Base-by-base conservation (phyloP, 176 grass and related monocot genomes). In the Poa annua region DNA sequence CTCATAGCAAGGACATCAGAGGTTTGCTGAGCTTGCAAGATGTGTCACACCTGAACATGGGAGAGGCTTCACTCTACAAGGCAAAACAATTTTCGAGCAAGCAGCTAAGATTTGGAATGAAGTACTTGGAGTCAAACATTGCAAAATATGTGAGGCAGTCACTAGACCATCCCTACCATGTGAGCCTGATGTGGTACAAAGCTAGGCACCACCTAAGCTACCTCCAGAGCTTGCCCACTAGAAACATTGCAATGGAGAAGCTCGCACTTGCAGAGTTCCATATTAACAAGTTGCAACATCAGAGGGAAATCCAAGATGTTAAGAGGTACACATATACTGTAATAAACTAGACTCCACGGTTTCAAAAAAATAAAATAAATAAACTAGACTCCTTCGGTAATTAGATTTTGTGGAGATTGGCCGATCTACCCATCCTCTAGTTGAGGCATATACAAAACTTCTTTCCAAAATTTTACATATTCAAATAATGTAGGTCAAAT, bases 11-110 rank as follows among this genome's bases (percentile, higher is more conserved):
- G 17, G 42, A 97, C 22, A 59, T 93, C 16, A 63, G 71, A 52
- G 91, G 91, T 3, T n/a, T 97, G 17, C 11, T 97, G 12, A 86
- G 78, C 74, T 60, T 97, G 80, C 86, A 93, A 9, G 88, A 97
- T 62, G 34, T 90, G 70, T 97, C 94, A 50, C 73, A 87, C 20
- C 38, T 97, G 20, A 87, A 88, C 66, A 86, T 74, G 4, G 91
- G 94, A 26, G 88, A 97, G 20, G 8, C 7, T 36, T 34, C 51
- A 34, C 85, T 96, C 0, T 50, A 84, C 72, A 92, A 76, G 57
- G 93, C 93, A 67, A 86, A 85, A 21, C 72, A 89, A 38, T 96
- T 91, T 84, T 82, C 90, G 16, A 67, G 33, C 44, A 84, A 73
- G 25, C 88, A 89, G 26, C 86, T 93, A 3, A 51, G 36, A 10